These are phyloP conservation scores for Yamadazyma scolyti DNA, from an alignment of 805 yeast genomes.

Conservation along the genomic window DNA sequence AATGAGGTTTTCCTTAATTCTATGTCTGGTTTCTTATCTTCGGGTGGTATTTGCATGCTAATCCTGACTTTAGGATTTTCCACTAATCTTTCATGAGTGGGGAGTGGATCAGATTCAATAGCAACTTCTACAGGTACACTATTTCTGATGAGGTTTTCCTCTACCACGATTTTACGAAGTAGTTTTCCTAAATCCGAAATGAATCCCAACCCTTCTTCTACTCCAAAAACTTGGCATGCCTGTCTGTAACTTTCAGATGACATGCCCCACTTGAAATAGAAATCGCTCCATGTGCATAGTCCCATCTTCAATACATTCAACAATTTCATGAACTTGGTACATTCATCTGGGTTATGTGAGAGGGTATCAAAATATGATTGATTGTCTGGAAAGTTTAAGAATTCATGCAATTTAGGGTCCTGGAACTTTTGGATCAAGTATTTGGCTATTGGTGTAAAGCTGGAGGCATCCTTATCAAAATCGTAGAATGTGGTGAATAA, in stretches of 20 bases:
- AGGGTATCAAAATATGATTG: conserved; percentile 35
- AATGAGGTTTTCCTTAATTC: conserved; percentile 39
- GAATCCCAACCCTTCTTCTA: conserved; percentile 37
- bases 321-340: conserved; percentile 29
- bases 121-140: conserved; percentile 46
- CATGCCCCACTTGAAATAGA: conserved; percentile 51
- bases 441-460: conserved; percentile 33
- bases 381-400: conserved; percentile 26
- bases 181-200: conserved; percentile 42
- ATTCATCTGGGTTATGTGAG: conserved; percentile 20
- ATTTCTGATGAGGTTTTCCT: conserved; percentile 52
- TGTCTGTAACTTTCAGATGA: conserved; percentile 43
- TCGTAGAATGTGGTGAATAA: conserved; percentile 58
- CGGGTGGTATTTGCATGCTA: conserved; percentile 37
- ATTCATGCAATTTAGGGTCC: conserved; percentile 21
- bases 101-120: conserved; percentile 38
- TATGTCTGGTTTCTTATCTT: conserved; percentile 30
- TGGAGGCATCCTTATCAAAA: conserved; percentile 47
- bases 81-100: conserved; percentile 15
- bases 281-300: too few relatives aligned
- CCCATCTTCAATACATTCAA: too few relatives aligned
- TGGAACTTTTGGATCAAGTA: conserved; percentile 27
- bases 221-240: conserved; percentile 38
- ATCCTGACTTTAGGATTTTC: conserved; percentile 41
- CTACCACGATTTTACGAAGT: conserved; percentile 50